Percentiles rank a stretch among this genome's conserved stretches.
phyloP scores from a whole-genome alignment of 2,329 filamentous ascomycete genomes.

The Escovopsis sp. region DNA sequence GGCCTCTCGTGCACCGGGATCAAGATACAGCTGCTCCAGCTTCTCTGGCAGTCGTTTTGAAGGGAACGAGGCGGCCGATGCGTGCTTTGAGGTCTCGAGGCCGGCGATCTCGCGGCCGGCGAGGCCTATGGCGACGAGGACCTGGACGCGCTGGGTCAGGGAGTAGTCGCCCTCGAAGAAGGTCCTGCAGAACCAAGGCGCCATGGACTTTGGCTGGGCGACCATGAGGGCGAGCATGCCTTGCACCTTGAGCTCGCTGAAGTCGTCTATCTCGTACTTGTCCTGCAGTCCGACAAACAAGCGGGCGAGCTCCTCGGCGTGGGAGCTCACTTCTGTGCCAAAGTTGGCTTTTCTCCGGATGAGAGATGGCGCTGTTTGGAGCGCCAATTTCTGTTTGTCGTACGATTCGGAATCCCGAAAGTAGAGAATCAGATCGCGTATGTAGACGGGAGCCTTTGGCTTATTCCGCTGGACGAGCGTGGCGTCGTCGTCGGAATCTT shows the following conservation, averaged over 20 bases:
- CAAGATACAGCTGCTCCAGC: constrained; percentile 56
- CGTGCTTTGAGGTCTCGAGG: constrained; percentile 42
- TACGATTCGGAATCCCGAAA: constrained; percentile 71
- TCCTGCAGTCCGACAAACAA: constrained; percentile 70
- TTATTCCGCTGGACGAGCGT: constrained; percentile 76
- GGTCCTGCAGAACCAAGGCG: constrained; percentile 65
- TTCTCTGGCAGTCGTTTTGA: constrained; percentile 63
- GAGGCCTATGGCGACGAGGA: constrained; percentile 71
- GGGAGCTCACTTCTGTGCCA: constrained; percentile 73
- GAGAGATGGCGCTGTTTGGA: constrained; percentile 60
- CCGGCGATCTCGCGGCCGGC: constrained; percentile 75
- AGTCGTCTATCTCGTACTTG: constrained; percentile 66
- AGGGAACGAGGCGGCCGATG: constrained; percentile 46
- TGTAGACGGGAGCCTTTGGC: constrained; percentile 72
- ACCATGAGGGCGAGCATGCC: constrained; percentile 70
- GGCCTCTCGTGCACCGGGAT: constrained; percentile 13
- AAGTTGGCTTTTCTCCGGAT: constrained; percentile 82
- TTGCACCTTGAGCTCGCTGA: constrained; percentile 60
- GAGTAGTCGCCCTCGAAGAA: constrained; percentile 92
- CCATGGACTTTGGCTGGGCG: constrained; percentile 62
- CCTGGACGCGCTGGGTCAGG: constrained; percentile 62
- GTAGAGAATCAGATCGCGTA: constrained; percentile 67
- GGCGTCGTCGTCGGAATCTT: constrained; percentile 88
- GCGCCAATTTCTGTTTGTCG: constrained; percentile 66
- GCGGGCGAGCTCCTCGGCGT: constrained; percentile 65